Percentiles rank a stretch among this genome's conserved stretches.
Evolutionary conservation across 1,284 basidiomycete genomes (phyloP).

Genomic region (Rhodotorula mucilaginosa): DNA sequence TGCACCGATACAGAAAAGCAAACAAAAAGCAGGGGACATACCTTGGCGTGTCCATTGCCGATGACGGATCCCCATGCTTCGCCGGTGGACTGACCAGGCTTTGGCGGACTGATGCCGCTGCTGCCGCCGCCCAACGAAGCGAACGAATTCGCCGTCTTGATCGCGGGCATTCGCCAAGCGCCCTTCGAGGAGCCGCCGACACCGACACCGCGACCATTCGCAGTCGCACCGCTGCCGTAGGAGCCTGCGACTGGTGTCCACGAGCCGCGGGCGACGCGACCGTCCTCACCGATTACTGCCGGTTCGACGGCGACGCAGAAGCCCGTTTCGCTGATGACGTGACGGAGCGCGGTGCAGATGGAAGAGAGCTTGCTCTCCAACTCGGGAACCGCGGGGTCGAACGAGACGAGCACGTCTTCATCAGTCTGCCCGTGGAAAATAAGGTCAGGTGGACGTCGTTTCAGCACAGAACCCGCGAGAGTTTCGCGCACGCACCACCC

Average conservation of each 20-base stretch:
- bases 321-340: conserved; percentile 31
- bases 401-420: conserved; percentile 34
- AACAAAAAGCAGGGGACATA: neutral
- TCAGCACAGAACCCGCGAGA: neutral
- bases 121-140: conserved; percentile 6
- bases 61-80: conserved; percentile 18
- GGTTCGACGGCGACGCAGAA: conserved; percentile 35
- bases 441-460: neutral
- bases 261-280: conserved; percentile 25
- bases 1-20: too few species aligned
- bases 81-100: neutral
- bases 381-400: conserved; percentile 8
- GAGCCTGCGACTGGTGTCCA: conserved; percentile 35
- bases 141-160: conserved; percentile 32
- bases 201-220: neutral
- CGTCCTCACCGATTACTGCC: conserved; percentile 30
- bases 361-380: conserved; percentile 29
- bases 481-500: conserved; percentile 18
- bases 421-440: conserved; percentile 22
- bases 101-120: conserved; percentile 1
- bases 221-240: neutral
- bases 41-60: conserved; percentile 23
- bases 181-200: neutral
- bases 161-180: neutral
- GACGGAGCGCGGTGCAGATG: conserved; percentile 10